A percentile compares a stretch with the other conserved stretches of the same genome.
phyloP scores from a whole-genome alignment of 169 alveolate species.

The Ichthyophthirius multifiliis region DNA sequence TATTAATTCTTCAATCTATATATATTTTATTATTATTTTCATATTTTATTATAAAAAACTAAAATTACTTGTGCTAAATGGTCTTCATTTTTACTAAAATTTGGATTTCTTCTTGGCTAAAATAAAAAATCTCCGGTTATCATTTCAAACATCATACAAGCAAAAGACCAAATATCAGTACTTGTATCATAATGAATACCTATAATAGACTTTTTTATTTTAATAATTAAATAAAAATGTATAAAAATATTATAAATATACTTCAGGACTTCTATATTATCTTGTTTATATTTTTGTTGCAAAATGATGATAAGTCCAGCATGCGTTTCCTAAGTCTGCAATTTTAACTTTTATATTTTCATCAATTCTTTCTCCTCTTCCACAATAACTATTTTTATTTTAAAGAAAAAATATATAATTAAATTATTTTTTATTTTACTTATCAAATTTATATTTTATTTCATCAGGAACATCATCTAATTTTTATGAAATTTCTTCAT shows the following conservation, averaged over 20 bases:
- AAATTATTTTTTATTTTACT: not conserved
- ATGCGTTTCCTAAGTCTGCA: constrained; percentile 98
- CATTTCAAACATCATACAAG: constrained; percentile 97
- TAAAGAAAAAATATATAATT: constrained; percentile 1
- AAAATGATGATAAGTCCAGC: constrained; percentile 97
- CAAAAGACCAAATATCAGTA: constrained; percentile 98
- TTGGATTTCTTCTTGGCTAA: constrained; percentile 92
- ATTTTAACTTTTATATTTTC: constrained; percentile 80
- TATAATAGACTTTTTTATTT: constrained; percentile 66
- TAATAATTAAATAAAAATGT: no score
- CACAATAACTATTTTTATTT: constrained; percentile 28
- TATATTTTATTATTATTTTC: not conserved
- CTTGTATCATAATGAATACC: constrained; percentile 93
- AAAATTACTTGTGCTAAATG: constrained; percentile 89
- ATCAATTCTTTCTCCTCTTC: constrained; percentile 63
- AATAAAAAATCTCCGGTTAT: constrained; percentile 98
- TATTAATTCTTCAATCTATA: constrained; percentile 78
- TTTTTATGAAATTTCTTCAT: constrained; percentile 2
- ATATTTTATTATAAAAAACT: not conserved
- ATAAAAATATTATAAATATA: constrained; percentile 9
- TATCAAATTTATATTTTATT: constrained; percentile 13
- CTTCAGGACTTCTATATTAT: constrained; percentile 98
- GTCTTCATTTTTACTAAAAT: constrained; percentile 89
- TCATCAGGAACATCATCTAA: constrained; percentile 32
- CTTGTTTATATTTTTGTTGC: constrained; percentile 97